Conservation (phyloP, 2,329 filamentous ascomycete genomes). For the Chaetomium sp. region DNA sequence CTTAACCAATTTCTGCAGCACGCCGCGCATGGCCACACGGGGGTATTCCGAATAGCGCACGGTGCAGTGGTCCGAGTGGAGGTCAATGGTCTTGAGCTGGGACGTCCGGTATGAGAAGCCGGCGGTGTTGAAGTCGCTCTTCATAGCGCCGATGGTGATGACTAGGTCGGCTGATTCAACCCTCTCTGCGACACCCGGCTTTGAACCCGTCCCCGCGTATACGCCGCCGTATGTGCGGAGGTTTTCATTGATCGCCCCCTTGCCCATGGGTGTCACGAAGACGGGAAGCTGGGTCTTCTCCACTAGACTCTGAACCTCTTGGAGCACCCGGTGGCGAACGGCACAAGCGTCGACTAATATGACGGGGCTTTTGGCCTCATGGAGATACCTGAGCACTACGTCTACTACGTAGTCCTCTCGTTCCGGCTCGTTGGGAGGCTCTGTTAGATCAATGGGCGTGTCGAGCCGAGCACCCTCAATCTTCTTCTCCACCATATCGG, state of each 20-base stretch:
- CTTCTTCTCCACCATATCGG: constrained; percentile 71
- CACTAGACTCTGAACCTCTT: constrained; percentile 67
- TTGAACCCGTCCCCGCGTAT: constrained; percentile 73
- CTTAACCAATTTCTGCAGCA: constrained; percentile 64
- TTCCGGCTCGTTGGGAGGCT: constrained; percentile 59
- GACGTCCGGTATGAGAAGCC: constrained; percentile 76
- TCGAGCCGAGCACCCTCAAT: constrained; percentile 66
- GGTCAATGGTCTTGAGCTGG: constrained; percentile 71
- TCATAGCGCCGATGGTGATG: constrained; percentile 54
- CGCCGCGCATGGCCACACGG: constrained; percentile 68
- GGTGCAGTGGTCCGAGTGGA: constrained; percentile 66
- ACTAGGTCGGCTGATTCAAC: constrained; percentile 67
- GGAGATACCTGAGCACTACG: constrained; percentile 66
- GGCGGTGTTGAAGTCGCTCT: constrained; percentile 76
- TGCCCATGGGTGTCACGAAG: constrained; percentile 88
- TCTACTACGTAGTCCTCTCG: constrained; percentile 79
- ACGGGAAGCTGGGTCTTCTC: constrained; percentile 69
- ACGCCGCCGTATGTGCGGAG: constrained; percentile 74
- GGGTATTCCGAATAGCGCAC: constrained; percentile 77
- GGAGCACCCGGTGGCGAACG: constrained; percentile 65
- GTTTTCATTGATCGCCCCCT: constrained; percentile 73
- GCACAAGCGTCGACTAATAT: constrained; percentile 80
- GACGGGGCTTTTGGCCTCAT: constrained; percentile 65
- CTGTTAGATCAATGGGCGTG: constrained; percentile 61
- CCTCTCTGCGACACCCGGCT: constrained; percentile 54